Conservation (phyloP, 1,284 basidiomycete genomes). For the Malassezia furfur region DNA sequence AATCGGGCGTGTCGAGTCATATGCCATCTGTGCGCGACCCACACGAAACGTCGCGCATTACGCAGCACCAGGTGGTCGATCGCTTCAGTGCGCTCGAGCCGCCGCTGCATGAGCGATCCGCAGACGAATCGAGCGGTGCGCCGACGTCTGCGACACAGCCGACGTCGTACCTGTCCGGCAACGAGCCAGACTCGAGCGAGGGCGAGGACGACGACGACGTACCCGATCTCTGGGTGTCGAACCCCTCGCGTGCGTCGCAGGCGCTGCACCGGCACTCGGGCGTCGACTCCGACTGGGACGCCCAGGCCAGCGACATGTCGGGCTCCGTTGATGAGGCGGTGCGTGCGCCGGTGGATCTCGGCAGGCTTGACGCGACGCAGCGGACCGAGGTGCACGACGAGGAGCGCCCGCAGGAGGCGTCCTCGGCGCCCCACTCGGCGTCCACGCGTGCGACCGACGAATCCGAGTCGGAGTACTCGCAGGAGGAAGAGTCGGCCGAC, state of each 20-base stretch:
- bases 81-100: neutral
- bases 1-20: too few species aligned
- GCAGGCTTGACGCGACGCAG: neutral
- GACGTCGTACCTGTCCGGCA: neutral
- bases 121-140: too few species aligned
- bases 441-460: neutral
- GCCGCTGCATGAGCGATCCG: too few species aligned
- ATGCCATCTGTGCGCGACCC: too few species aligned
- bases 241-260: neutral
- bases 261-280: neutral
- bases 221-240: conserved; percentile 2
- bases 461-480: neutral
- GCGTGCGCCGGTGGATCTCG: neutral
- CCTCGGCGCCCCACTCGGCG: neutral
- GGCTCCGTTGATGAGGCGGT: conserved; percentile 1
- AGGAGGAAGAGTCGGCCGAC: neutral
- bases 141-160: too few species aligned
- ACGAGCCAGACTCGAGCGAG: neutral
- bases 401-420: neutral
- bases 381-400: neutral
- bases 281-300: neutral
- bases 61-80: neutral
- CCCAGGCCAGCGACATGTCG: neutral
- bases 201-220: neutral
- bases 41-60: neutral